phyloP scores from a whole-genome alignment of 192 early-diverging fungal species.

The Bifiguratus adelaidae region DNA sequence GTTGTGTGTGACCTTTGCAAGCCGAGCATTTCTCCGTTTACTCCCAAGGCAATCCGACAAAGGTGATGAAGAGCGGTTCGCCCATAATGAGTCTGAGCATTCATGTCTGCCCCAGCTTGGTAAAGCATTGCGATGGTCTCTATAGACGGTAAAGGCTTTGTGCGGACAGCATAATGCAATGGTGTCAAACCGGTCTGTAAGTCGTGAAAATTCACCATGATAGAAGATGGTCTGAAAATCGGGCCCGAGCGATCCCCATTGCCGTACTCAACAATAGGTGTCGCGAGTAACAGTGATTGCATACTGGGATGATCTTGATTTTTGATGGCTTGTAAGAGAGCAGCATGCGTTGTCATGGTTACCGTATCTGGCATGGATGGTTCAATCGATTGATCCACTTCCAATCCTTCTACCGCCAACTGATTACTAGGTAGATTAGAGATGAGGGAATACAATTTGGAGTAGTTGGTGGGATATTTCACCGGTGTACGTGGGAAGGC shows the following conservation, averaged over 20 bases:
- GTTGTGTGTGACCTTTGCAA: too few relatives aligned
- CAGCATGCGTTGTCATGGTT: slow-evolving; percentile 31
- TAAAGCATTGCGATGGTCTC: slow-evolving; percentile 37
- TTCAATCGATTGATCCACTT: slow-evolving; percentile 6
- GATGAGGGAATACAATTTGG: slow-evolving; percentile 32
- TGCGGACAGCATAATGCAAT: slow-evolving; percentile 45
- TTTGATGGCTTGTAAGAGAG: slow-evolving; percentile 45
- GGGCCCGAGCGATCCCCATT: neutral
- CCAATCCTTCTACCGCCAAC: slow-evolving; percentile 11
- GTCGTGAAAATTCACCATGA: slow-evolving; percentile 34
- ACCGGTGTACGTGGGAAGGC: slow-evolving; percentile 17
- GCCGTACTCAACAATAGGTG: slow-evolving; percentile 14
- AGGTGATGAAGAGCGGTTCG: slow-evolving; percentile 39
- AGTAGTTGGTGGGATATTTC: slow-evolving; percentile 30
- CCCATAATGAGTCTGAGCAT: slow-evolving; percentile 38
- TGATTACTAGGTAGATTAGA: slow-evolving; percentile 22
- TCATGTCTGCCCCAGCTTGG: slow-evolving; percentile 39
- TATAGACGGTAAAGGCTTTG: slow-evolving; percentile 38
- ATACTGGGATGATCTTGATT: slow-evolving; percentile 41
- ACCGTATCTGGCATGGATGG: slow-evolving; percentile 20
- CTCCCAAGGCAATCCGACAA: slow-evolving; percentile 28
- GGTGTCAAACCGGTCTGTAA: slow-evolving; percentile 45
- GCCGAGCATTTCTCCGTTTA: too few relatives aligned
- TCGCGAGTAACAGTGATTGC: slow-evolving; percentile 28
- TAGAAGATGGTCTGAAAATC: slow-evolving; percentile 3